Conservation (phyloP, 148 eudicot species). For the Cornus florida region DNA sequence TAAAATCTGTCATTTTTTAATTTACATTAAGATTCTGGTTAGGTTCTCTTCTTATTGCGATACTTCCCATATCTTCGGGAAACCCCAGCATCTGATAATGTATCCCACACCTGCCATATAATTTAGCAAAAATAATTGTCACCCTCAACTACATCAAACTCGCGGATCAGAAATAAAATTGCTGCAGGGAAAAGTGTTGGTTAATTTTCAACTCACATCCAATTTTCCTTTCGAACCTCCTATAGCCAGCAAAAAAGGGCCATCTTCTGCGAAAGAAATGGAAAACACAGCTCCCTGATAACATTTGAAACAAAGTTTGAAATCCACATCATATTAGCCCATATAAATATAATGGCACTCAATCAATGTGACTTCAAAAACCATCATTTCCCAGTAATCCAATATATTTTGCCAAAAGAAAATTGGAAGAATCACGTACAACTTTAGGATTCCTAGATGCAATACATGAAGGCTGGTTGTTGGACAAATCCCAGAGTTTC, state of each 20-base stretch:
- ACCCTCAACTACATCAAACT: background rate
- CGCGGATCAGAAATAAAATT: background rate
- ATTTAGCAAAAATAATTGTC: background rate
- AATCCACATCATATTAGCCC: background rate
- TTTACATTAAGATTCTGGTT: background rate
- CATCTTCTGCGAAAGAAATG: slow-evolving; percentile 71
- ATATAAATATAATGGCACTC: no score
- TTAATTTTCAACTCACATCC: slow-evolving; percentile 43
- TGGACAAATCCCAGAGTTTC: slow-evolving; percentile 80
- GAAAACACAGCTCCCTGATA: slow-evolving; percentile 88
- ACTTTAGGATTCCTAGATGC: slow-evolving; percentile 78
- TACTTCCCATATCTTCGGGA: slow-evolving; percentile 43
- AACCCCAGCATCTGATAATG: slow-evolving; percentile 56
- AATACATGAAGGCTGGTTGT: slow-evolving; percentile 69
- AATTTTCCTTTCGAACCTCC: slow-evolving; percentile 92
- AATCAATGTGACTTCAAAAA: background rate
- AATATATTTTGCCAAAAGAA: background rate
- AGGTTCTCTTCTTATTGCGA: slow-evolving; percentile 16
- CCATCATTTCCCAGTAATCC: background rate
- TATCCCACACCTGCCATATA: slow-evolving; percentile 68
- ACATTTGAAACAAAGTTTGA: slow-evolving; percentile 4
- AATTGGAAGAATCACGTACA: slow-evolving; percentile 42
- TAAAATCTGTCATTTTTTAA: background rate
- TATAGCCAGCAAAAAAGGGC: slow-evolving; percentile 72
- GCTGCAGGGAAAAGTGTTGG: background rate